phyloP scores from a whole-genome alignment of 192 early-diverging fungal genomes.

The Pilaira anomala region DNA sequence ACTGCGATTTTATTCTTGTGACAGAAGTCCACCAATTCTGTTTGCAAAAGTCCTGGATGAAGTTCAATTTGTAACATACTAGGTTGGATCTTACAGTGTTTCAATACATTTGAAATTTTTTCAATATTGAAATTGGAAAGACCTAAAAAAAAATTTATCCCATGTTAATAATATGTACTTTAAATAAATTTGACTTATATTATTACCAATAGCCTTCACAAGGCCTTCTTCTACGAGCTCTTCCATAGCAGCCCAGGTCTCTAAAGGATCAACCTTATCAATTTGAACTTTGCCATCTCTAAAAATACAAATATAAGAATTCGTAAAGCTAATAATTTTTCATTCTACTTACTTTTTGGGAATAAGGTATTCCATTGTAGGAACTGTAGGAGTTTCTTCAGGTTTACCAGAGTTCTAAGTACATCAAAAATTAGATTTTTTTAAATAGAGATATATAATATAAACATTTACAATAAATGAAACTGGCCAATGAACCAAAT shows the following conservation, averaged over 20 bases:
- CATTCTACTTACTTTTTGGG: slow-evolving; percentile 25
- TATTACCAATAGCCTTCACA: slow-evolving; percentile 46
- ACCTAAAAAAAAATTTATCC: slow-evolving; percentile 37
- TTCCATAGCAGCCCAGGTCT: slow-evolving; percentile 78
- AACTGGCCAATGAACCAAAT: slow-evolving; percentile 84
- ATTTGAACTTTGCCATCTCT: slow-evolving; percentile 34
- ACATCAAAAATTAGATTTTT: not conserved
- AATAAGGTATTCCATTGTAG: slow-evolving; percentile 27
- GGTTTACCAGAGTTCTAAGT: slow-evolving; percentile 18
- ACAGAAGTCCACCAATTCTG: slow-evolving; percentile 72
- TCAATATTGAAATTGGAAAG: slow-evolving; percentile 64
- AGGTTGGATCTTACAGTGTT: slow-evolving; percentile 45
- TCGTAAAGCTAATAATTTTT: not conserved
- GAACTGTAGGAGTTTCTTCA: slow-evolving; percentile 25
- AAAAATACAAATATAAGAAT: not conserved
- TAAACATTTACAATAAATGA: slow-evolving; percentile 41
- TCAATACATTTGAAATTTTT: slow-evolving; percentile 36
- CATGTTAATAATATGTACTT: not conserved
- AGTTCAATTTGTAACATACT: slow-evolving; percentile 83
- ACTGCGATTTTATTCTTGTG: slow-evolving; percentile 63
- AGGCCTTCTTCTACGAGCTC: slow-evolving; percentile 57
- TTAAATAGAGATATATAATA: not conserved
- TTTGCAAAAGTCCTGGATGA: slow-evolving; percentile 72
- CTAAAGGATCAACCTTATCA: slow-evolving; percentile 45
- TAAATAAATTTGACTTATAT: not conserved